A percentile compares a stretch with the other conserved stretches of the same genome.
Conservation (phyloP, 495 filamentous ascomycete species). For the Chlorociboria aeruginascens region DNA sequence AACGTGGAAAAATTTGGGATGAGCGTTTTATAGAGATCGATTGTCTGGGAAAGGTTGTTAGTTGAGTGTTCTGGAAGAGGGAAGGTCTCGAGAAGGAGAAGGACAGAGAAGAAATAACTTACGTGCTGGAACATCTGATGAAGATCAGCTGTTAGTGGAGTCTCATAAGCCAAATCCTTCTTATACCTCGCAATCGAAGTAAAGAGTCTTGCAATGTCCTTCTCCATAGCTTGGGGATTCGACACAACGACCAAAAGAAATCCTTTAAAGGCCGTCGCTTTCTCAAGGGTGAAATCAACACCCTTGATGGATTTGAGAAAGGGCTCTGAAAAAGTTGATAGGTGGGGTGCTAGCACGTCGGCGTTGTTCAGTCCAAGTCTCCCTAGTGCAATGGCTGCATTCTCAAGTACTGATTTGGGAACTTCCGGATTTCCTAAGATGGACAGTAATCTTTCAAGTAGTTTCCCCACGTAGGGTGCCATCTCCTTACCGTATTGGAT, state of each 20-base stretch:
- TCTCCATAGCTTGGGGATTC: conserved; percentile 89
- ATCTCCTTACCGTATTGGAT: conserved; percentile 63
- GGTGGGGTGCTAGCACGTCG: conserved; percentile 63
- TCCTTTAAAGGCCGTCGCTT: conserved; percentile 82
- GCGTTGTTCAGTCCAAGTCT: conserved; percentile 76
- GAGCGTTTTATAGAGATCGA: conserved; percentile 71
- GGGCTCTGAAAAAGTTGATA: conserved; percentile 66
- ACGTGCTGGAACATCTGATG: conserved; percentile 36
- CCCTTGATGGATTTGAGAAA: conserved; percentile 76
- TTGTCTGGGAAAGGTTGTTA: conserved; percentile 39
- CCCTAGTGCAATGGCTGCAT: conserved; percentile 87
- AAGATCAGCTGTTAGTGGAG: conserved; percentile 22
- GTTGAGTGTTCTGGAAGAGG: conserved; percentile 1
- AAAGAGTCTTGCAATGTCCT: conserved; percentile 71
- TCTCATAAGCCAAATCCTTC: conserved; percentile 6
- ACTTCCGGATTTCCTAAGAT: conserved; percentile 78
- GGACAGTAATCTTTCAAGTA: conserved; percentile 60
- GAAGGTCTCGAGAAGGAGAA: neutral
- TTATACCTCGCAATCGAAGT: conserved; percentile 63
- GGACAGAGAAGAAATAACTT: conserved; percentile 13
- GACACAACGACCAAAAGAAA: conserved; percentile 74
- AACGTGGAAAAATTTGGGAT: conserved; percentile 80
- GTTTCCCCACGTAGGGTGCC: conserved; percentile 60
- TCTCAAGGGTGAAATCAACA: conserved; percentile 85
- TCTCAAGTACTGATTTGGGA: conserved; percentile 86